Base-by-base conservation (phyloP, 2,329 filamentous ascomycete genomes). In the Colletotrichum eremochloae region DNA sequence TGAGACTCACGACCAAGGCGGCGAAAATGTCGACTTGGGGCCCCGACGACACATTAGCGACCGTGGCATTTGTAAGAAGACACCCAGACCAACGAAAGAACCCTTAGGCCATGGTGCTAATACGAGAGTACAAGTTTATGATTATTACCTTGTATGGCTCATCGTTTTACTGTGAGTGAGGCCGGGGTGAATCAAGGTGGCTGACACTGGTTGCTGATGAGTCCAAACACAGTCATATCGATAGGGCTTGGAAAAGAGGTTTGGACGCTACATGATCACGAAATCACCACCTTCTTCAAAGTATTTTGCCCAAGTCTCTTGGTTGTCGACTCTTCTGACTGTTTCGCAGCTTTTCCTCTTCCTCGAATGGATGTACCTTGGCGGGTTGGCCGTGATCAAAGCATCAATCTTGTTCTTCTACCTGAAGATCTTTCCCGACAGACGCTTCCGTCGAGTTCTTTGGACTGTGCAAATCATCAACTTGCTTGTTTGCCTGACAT, bases 181-280 rank as follows among this genome's bases (percentile, higher is more conserved):
- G 2, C 14, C 20, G 24, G 20, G 2, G 3, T 15, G 4, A 5
- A 14, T 8, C 15, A n/a, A 2, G 2, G 14, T 14, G 24, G 6
- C 9, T 38, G 11, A 9, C 11, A 38, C 42, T 2, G 18, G 18
- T 20, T 38, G 24, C 29, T 79, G 42, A 78, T 12, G 76, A 60
- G 74, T 80, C 18, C 1, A 11, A 18, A 12, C 18, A 31, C 44
- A 80, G 80, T 76, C 14, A 75, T 24, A 1, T 77, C 0, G 61
- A 75, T 74, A 1, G 79, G 76, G 0, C 81, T 83, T 48, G 82
- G 82, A 3, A 76, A 79, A 29, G 82, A 84, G 46, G 78, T 83
- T 5, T 84, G 82, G 82, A 79, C 78, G 6, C 65, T 83, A 0
- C 66, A 76, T 3, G 52, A 68, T 5, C 71, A 77, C 0, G 64